Evolutionary conservation across 2,329 filamentous ascomycete species (phyloP).

Genomic region (Cercospora sp.): DNA sequence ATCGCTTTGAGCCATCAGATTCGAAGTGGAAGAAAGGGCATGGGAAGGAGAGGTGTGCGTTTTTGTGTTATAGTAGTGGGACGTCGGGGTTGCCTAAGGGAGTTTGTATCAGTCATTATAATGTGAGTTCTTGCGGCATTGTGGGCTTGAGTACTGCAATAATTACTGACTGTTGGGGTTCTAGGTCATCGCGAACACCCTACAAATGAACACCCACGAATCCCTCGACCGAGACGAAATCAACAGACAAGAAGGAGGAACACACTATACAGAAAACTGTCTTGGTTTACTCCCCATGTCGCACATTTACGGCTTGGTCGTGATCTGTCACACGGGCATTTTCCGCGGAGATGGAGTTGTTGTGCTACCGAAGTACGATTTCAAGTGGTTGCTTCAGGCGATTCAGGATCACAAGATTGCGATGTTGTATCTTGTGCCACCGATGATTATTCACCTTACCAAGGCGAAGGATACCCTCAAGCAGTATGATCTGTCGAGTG

Average conservation of each 20-base stretch:
- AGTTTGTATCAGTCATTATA: constrained; percentile 77
- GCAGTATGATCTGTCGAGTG: constrained; percentile 70
- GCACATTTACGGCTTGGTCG: constrained; percentile 77
- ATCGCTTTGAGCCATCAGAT: constrained; percentile 50
- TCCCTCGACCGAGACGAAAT: constrained; percentile 42
- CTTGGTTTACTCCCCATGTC: constrained; percentile 76
- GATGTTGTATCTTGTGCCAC: constrained; percentile 70
- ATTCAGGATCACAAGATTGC: constrained; percentile 70
- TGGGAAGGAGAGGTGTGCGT: constrained; percentile 67
- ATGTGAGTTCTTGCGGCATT: constrained; percentile 49
- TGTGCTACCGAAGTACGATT: constrained; percentile 73
- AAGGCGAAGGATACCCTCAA: constrained; percentile 62
- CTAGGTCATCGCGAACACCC: constrained; percentile 67
- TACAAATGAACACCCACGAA: constrained; percentile 62
- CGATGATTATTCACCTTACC: constrained; percentile 75
- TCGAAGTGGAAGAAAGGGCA: constrained; percentile 65
- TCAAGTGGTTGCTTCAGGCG: constrained; percentile 61
- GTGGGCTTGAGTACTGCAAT: no score
- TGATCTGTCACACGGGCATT: constrained; percentile 64
- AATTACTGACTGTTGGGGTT: no score
- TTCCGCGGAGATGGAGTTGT: constrained; percentile 74
- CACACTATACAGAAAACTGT: constrained; percentile 52
- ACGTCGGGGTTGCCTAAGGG: constrained; percentile 73
- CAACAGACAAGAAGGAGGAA: constrained; percentile 18
- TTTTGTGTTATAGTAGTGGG: constrained; percentile 77